These are phyloP conservation scores for Heliosperma pusillum DNA, from an alignment of 148 eudicot genomes.

Conservation along the genomic window DNA sequence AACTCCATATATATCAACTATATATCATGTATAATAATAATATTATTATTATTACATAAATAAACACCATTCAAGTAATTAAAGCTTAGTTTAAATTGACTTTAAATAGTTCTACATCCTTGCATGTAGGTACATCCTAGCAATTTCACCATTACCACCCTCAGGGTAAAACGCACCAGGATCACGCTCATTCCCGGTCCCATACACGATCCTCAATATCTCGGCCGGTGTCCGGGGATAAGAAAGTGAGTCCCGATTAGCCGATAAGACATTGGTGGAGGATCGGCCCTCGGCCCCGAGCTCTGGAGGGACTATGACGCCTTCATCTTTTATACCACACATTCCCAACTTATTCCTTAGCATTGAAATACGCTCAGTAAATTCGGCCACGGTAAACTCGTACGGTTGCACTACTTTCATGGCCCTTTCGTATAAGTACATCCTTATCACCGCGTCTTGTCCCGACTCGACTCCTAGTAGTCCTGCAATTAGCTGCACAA, in stretches of 20 bases:
- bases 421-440: slow-evolving; percentile 54
- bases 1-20: too few relatives aligned
- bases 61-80: too few relatives aligned
- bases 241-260: slow-evolving; percentile 43
- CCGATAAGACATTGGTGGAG: slow-evolving; percentile 52
- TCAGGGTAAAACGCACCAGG: slow-evolving; percentile 79
- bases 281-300: slow-evolving; percentile 56
- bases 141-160: slow-evolving; percentile 64
- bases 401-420: slow-evolving; percentile 40
- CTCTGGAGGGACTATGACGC: slow-evolving; percentile 47
- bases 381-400: slow-evolving; percentile 59
- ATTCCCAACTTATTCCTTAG: slow-evolving; percentile 52
- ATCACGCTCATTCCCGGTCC: slow-evolving; percentile 48
- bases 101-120: too few relatives aligned
- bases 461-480: slow-evolving; percentile 74
- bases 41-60: too few relatives aligned
- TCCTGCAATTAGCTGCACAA: slow-evolving; percentile 58
- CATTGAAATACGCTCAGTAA: slow-evolving; percentile 51
- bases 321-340: slow-evolving; percentile 79
- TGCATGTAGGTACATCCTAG: slow-evolving; percentile 42
- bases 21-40: too few relatives aligned
- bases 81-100: too few relatives aligned
- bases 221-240: slow-evolving; percentile 58
- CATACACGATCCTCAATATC: slow-evolving; percentile 51
- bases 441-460: slow-evolving; percentile 69